These are phyloP conservation scores for Aspergillus transmontanensis DNA, from an alignment of 2,329 filamentous ascomycete species.

Conservation along the genomic window DNA sequence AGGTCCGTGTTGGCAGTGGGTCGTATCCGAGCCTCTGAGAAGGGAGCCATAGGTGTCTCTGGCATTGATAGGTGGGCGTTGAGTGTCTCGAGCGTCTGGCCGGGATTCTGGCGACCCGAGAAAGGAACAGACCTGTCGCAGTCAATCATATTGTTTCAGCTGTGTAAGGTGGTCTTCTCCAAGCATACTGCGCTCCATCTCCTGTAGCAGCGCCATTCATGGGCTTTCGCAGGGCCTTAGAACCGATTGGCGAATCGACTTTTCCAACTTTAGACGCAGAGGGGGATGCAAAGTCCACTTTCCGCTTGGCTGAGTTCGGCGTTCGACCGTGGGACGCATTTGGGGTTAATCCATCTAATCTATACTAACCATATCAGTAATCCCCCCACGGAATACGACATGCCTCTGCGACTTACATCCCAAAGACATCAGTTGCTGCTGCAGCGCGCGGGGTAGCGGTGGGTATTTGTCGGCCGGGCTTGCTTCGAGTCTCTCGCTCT, in stretches of 20 bases:
- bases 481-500: constrained; percentile 73
- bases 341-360: constrained; percentile 69
- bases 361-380: constrained; percentile 26
- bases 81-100: constrained; percentile 79
- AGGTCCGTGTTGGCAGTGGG: constrained; percentile 84
- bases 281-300: constrained; percentile 54
- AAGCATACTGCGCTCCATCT: constrained; percentile 42
- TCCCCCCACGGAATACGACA: background rate
- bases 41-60: constrained; percentile 71
- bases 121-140: constrained; percentile 64
- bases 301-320: constrained; percentile 53
- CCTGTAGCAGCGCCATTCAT: constrained; percentile 32
- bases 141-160: constrained; percentile 15
- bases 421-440: constrained; percentile 72
- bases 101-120: constrained; percentile 73
- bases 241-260: constrained; percentile 54
- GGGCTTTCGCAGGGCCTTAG: constrained; percentile 39
- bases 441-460: constrained; percentile 61
- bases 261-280: constrained; percentile 44
- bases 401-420: constrained; percentile 63
- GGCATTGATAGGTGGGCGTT: constrained; percentile 72
- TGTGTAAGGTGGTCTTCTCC: background rate
- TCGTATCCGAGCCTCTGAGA: constrained; percentile 75
- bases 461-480: constrained; percentile 58
- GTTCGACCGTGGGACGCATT: constrained; percentile 55